Base-by-base conservation (phyloP, 495 filamentous ascomycete species). In the Penicillium antarcticum region DNA sequence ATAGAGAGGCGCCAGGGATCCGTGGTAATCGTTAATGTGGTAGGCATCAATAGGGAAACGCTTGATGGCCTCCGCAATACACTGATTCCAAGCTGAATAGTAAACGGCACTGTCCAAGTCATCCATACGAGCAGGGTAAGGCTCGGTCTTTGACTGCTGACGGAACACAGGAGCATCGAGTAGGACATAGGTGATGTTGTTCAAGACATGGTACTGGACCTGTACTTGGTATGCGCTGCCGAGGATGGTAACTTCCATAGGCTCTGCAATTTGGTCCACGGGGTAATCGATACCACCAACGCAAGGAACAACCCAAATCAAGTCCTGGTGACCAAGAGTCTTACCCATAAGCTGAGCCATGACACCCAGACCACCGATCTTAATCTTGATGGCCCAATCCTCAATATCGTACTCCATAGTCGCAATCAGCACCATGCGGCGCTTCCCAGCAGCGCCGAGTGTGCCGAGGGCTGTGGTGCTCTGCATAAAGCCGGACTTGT, bases 1-100 rank as follows among this genome's bases (percentile, higher is more conserved):
- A 52, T 90, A 85, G 6, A 89, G 71, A 24, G 86, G 86, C 33
- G 87, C 87, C 4, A 86, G 66, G 13, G 86, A 85, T 19, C 87
- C 87, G 59, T 90, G 87, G 62, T 89, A 90, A 62, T 90, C 87
- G 67, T 90, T 90, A 60, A 89, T 88, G 65, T 90, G 87, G 66
- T 90, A 90, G 16, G 89, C 66, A 57, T 89, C 85, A 46, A 88
- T 78, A 0, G 83, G 80, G 61, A 80, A 80, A 31, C 77, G 77
- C 45, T 73, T 76, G 56, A 87, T 82, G 0, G 83, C 68, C 51
- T 82, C 68, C 1, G 85, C 83, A 46, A 87, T 85, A 58, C 85
- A 87, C 53, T 79, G 77, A 53, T 88, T 88, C 85, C 85, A 88
- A 1, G 85, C 83, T 0, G 83, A 85, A 60, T 88, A 88, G 69